Conservation (phyloP, 1,284 basidiomycete species). For the Phlebopus sp. region DNA sequence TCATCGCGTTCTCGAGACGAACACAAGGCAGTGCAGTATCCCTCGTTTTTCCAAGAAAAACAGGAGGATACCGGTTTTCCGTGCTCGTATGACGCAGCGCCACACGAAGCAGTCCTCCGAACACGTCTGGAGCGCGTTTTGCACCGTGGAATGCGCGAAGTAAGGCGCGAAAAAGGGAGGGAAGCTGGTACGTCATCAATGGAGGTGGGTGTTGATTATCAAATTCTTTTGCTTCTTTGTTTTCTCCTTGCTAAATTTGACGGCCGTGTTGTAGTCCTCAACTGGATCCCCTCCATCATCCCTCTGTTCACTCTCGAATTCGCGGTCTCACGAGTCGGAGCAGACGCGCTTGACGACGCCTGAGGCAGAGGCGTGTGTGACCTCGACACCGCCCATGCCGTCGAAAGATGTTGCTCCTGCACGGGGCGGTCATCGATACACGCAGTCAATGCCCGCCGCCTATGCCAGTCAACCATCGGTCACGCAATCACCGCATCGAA, state of each 20-base stretch:
- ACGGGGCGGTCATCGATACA: conserved; percentile 8
- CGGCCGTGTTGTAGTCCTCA: conserved; percentile 22
- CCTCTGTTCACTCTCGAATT: conserved; percentile 30
- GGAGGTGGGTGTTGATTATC: conserved; percentile 26
- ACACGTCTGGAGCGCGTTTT: conserved; percentile 54
- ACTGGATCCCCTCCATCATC: conserved; percentile 30
- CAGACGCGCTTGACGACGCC: conserved; percentile 21
- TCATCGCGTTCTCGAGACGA: conserved; percentile 27
- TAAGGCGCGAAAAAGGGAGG: conserved; percentile 22
- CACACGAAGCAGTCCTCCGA: conserved; percentile 56
- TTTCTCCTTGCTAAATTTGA: conserved; percentile 11
- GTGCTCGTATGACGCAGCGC: conserved; percentile 35
- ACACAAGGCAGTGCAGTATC: conserved; percentile 12
- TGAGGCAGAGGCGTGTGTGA: conserved; percentile 15
- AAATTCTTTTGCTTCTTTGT: not conserved
- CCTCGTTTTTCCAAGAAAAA: conserved; percentile 18
- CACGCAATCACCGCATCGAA: conserved; percentile 6
- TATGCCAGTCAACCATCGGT: not conserved
- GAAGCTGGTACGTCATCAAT: conserved; percentile 7
- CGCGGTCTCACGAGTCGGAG: conserved; percentile 23
- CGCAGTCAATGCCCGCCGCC: conserved; percentile 13
- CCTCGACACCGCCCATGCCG: conserved; percentile 2
- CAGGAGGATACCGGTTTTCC: conserved; percentile 14
- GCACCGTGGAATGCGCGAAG: conserved; percentile 31
- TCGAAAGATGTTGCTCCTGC: not conserved